Conservation (phyloP, 305 asterid genomes). For the Fraxinus ornus region DNA sequence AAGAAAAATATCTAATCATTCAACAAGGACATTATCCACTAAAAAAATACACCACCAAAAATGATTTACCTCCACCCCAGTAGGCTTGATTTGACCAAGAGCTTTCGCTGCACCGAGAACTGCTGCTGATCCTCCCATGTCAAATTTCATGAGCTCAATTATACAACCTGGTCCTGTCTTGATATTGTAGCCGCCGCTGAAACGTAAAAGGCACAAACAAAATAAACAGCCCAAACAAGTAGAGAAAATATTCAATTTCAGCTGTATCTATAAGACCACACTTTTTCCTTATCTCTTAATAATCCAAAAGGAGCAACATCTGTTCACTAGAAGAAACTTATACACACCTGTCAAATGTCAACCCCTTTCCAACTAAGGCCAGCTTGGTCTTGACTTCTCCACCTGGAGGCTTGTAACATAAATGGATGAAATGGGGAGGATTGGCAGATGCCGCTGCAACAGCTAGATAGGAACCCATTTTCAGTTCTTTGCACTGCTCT, state of each 20-base stretch:
- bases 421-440: constrained; percentile 89
- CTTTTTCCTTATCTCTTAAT: not conserved
- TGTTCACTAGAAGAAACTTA: no score
- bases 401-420: constrained; percentile 78
- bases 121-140: constrained; percentile 99
- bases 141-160: constrained; percentile 94
- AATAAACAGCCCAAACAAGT: constrained; percentile 2
- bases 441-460: constrained; percentile 92
- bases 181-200: constrained; percentile 64
- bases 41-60: not conserved
- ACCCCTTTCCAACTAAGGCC: constrained; percentile 94
- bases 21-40: not conserved
- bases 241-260: no score
- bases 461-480: constrained; percentile 95
- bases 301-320: no score
- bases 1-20: not conserved
- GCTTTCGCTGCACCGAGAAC: constrained; percentile 98
- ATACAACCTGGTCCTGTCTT: constrained; percentile 86
- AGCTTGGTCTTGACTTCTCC: constrained; percentile 77
- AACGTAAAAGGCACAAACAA: constrained; percentile 16
- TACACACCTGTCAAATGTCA: constrained; percentile 92
- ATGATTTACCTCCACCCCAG: constrained; percentile 28
- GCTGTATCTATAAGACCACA: no score
- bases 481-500: constrained; percentile 90
- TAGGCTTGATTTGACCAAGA: constrained; percentile 87